Percentiles rank a stretch among this genome's conserved stretches.
phyloP scores from a whole-genome alignment of 1,284 basidiomycete genomes.

The Pyrrhoderma lamaoense region DNA sequence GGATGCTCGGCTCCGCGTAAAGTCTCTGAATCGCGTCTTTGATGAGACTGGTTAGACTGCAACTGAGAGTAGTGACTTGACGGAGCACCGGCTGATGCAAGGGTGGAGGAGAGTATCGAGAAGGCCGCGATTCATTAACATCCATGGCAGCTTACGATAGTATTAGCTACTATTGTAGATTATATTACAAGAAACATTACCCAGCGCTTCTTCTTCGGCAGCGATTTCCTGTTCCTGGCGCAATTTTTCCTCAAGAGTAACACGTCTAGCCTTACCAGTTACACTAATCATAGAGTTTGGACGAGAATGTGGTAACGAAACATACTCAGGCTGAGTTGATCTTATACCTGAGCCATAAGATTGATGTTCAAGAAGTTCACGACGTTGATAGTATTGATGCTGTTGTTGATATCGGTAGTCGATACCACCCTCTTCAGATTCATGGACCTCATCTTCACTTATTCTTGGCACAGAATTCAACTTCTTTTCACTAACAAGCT shows the following conservation, averaged over 20 bases:
- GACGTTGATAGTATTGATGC: constrained; percentile 6
- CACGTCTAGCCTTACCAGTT: constrained; percentile 34
- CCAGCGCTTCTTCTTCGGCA: constrained; percentile 25
- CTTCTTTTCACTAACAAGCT: constrained; percentile 7
- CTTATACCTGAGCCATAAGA: constrained; percentile 3
- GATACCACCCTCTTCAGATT: constrained; percentile 4
- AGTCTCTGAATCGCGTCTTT: constrained; percentile 67
- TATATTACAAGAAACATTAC: constrained; percentile 6
- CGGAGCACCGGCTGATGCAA: constrained; percentile 29
- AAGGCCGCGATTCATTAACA: constrained; percentile 16
- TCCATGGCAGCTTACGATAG: not conserved
- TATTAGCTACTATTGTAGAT: constrained; percentile 13
- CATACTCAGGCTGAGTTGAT: constrained; percentile 7
- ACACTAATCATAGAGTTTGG: constrained; percentile 49
- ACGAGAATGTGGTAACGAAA: constrained; percentile 25
- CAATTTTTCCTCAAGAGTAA: constrained; percentile 46
- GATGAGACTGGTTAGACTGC: constrained; percentile 33
- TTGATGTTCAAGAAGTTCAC: not conserved
- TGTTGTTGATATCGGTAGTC: not conserved
- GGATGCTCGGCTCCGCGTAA: constrained; percentile 32
- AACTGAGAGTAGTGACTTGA: constrained; percentile 26
- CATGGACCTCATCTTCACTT: constrained; percentile 9
- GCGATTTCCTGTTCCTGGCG: constrained; percentile 35
- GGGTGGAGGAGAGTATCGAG: constrained; percentile 48
- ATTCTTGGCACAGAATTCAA: constrained; percentile 7